phyloP scores from a whole-genome alignment of 2,329 filamentous ascomycete species.

The Daldinia sp. region DNA sequence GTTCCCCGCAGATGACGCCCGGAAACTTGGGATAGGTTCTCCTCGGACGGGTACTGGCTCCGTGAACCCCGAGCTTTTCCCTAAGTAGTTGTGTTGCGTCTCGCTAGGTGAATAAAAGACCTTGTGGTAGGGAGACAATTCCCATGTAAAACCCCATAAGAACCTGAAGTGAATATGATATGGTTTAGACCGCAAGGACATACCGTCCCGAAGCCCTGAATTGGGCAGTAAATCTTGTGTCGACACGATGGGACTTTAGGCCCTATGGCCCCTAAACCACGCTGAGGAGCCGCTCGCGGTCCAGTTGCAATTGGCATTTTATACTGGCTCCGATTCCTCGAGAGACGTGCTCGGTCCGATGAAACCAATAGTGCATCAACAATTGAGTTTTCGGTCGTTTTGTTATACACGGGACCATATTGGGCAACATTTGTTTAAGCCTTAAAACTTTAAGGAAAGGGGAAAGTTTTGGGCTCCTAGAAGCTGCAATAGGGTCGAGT shows the following conservation, averaged over 20 bases:
- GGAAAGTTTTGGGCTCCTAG: slow-evolving; percentile 3
- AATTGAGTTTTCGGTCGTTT: background rate
- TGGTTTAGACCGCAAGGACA: background rate
- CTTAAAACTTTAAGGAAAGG: background rate
- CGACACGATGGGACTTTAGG: background rate
- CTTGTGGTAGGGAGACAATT: background rate
- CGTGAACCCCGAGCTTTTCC: background rate
- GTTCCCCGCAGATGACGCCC: slow-evolving; percentile 8
- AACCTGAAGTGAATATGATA: background rate
- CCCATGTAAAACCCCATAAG: background rate
- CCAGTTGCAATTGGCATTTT: background rate
- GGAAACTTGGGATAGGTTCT: background rate
- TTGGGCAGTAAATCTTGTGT: slow-evolving; percentile 4
- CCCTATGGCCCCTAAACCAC: background rate
- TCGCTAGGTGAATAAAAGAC: background rate
- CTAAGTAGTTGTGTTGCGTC: background rate
- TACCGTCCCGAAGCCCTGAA: background rate
- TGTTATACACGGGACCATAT: background rate
- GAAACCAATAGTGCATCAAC: background rate
- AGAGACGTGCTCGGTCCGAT: background rate
- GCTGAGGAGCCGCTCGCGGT: background rate
- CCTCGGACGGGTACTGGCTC: background rate
- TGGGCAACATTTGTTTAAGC: background rate
- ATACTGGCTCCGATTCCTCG: background rate
- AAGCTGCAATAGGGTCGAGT: background rate